A percentile compares a stretch with the other conserved stretches of the same genome.
phyloP scores from a whole-genome alignment of 2,329 filamentous ascomycete genomes.

The Ceratocystis alfenasii region DNA sequence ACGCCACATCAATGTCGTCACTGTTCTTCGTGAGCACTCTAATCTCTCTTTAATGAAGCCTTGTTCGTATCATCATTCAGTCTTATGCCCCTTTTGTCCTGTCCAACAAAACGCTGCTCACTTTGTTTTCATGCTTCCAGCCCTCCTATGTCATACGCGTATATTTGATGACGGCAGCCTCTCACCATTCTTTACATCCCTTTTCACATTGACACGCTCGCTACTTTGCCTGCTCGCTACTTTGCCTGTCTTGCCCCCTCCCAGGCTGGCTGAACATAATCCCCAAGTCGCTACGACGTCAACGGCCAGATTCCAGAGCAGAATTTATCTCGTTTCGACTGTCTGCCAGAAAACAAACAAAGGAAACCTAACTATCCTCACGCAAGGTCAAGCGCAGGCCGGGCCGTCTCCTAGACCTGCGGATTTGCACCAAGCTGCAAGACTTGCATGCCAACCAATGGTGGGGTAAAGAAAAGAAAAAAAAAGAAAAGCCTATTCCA shows the following conservation, averaged over 20 bases:
- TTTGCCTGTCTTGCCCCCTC: neutral
- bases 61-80: neutral
- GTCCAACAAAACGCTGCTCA: neutral
- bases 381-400: neutral
- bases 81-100: neutral
- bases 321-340: too few species aligned
- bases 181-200: neutral
- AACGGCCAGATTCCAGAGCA: too few species aligned
- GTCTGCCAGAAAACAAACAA: too few species aligned
- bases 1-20: conserved; percentile 14
- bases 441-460: conserved; percentile 9
- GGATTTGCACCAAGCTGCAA: neutral
- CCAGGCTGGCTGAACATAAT: too few species aligned
- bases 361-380: too few species aligned
- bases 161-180: neutral
- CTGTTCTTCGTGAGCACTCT: neutral
- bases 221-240: neutral
- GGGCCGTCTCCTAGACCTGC: neutral
- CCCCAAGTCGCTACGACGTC: too few species aligned
- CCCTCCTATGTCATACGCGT: neutral
- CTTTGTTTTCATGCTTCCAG: neutral
- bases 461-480: conserved; percentile 16
- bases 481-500: too few species aligned
- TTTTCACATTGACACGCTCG: neutral
- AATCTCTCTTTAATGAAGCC: neutral